Conservation (phyloP, 129 eudicot genomes). For the Mikania micrantha region DNA sequence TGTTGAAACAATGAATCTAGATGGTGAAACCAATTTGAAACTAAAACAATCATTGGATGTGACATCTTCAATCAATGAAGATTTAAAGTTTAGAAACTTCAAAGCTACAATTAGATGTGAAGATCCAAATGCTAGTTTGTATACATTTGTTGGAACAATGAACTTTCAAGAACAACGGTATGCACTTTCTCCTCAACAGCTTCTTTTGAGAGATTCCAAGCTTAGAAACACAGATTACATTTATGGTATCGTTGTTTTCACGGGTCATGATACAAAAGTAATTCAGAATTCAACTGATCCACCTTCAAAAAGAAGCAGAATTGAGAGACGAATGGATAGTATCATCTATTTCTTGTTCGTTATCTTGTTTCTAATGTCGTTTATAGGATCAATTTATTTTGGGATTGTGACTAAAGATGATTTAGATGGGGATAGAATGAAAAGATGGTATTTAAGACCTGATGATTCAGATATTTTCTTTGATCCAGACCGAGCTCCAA, state of each 20-base stretch:
- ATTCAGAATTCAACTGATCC: constrained; percentile 66
- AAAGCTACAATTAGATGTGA: constrained; percentile 49
- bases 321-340: constrained; percentile 79
- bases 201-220: constrained; percentile 58
- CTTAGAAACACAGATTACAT: constrained; percentile 49
- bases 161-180: constrained; percentile 29
- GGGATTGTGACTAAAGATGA: constrained; percentile 63
- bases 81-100: constrained; percentile 30
- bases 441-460: constrained; percentile 77
- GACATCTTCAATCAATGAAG: constrained; percentile 37
- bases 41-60: constrained; percentile 48
- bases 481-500: constrained; percentile 66
- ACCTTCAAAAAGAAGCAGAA: constrained; percentile 83
- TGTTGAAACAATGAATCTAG: constrained; percentile 57
- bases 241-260: constrained; percentile 54
- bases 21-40: constrained; percentile 61
- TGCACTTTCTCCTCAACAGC: constrained; percentile 58
- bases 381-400: constrained; percentile 61
- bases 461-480: constrained; percentile 36
- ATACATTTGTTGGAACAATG: constrained; percentile 54
- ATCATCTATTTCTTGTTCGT: constrained; percentile 69
- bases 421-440: constrained; percentile 38
- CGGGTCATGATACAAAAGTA: constrained; percentile 57
- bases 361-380: constrained; percentile 49
- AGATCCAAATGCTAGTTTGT: constrained; percentile 60